Base-by-base conservation (phyloP, 2,329 filamentous ascomycete species). In the Colletotrichum shisoi region DNA sequence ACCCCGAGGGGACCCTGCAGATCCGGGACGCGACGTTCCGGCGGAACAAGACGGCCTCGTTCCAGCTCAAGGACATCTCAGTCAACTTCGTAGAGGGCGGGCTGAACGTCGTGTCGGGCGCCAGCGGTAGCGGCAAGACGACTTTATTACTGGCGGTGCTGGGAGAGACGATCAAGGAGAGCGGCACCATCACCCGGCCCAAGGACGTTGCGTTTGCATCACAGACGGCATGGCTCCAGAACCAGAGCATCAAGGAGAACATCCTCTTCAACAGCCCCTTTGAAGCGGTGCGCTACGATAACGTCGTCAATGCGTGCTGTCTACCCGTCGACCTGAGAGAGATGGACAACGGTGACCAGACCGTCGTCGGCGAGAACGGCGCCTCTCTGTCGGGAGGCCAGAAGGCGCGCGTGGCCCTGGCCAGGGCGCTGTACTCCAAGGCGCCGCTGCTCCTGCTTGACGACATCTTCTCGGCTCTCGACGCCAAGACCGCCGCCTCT, bases 401-500 rank as follows among this genome's bases (percentile, higher is more conserved):
- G 69, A 85, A 85, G 69, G 84, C 84, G 37, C 80, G 85, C 6
- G 83, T 87, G 42, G 84, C 85, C 13, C 73, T 88, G 40, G 86
- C 86, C 1, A 79, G 86, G 63, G 83, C 85, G 7, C 73, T 88
- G 1, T 88, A 88, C 73, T 87, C 85, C 1, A 83, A 82, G 61
- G 81, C 85, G 0, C 78, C 83, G 1, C 77, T 87, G 2, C 76
- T 88, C 24, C 76, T 88, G 0, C 80, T 88, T 1, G 86, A 88
- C 69, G 86, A 88, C 65, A 80, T 87, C 3, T 86, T 88, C 69
- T 85, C 85, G 1, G 86, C 86, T 0, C 77, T 88, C 0, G 86
- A 88, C 70, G 81, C 85, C 19, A 85, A 86, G 70, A 88, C 86
- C 0, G 82, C 84, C 1, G 82, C 83, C 17, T 77, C 80, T 3